Evolutionary conservation across 805 yeast species (phyloP).

Genomic region (Ogataea nitratoaversa): DNA sequence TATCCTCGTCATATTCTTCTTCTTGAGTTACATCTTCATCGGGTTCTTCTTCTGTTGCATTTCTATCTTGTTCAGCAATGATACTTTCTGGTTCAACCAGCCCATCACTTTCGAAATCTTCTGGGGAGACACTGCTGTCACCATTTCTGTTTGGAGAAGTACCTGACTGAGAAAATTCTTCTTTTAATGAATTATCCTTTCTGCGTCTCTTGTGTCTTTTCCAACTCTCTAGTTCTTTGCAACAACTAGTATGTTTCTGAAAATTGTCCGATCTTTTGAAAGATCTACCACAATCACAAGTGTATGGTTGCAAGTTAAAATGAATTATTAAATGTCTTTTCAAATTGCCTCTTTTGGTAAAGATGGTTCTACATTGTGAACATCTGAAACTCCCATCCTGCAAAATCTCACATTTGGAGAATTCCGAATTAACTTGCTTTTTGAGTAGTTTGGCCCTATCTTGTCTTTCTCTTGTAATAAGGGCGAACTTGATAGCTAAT

Average conservation of each 20-base stretch:
- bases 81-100: too few species aligned
- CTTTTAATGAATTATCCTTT: background rate
- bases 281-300: conserved; percentile 23
- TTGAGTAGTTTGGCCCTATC: conserved; percentile 6
- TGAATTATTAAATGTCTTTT: conserved; percentile 23
- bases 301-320: conserved; percentile 20
- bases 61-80: too few species aligned
- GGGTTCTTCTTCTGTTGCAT: too few species aligned
- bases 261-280: conserved; percentile 25
- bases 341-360: conserved; percentile 24
- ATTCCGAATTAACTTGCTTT: conserved; percentile 18
- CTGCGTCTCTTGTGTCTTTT: conserved; percentile 1
- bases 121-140: too few species aligned
- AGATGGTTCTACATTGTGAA: conserved; percentile 17
- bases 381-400: conserved; percentile 19
- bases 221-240: conserved; percentile 11
- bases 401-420: conserved; percentile 16
- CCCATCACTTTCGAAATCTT: too few species aligned
- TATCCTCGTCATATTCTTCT: background rate
- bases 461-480: background rate
- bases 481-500: background rate
- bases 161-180: too few species aligned
- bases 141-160: too few species aligned
- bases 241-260: conserved; percentile 19
- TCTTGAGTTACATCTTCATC: background rate